Evolutionary conservation across 768 basidiomycete genomes (phyloP).

Genomic region (Tricholoma bakamatsutake): DNA sequence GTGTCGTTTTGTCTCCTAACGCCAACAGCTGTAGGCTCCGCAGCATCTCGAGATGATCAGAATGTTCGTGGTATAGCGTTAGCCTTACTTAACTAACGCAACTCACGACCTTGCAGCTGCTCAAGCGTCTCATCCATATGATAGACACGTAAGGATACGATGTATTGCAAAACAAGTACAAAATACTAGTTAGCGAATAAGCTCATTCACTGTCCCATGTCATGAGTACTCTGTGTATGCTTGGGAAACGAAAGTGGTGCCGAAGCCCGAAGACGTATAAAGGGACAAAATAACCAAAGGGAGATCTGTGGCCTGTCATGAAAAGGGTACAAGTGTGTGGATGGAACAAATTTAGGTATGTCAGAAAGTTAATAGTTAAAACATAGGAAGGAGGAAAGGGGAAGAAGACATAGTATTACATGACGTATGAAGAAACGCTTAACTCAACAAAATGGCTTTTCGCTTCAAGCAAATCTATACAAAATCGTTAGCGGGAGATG

Average conservation of each 20-base stretch:
- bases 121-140: background rate
- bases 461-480: background rate
- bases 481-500: background rate
- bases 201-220: slow-evolving; percentile 51
- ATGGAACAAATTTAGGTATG: background rate
- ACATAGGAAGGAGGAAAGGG: slow-evolving; percentile 15
- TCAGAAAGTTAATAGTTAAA: background rate
- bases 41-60: background rate
- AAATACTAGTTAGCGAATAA: slow-evolving; percentile 49
- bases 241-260: background rate
- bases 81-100: background rate
- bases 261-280: slow-evolving; percentile 1
- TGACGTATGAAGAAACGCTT: background rate
- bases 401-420: background rate
- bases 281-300: slow-evolving; percentile 3
- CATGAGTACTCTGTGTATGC: slow-evolving; percentile 11
- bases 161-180: slow-evolving; percentile 39
- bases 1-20: background rate
- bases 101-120: background rate
- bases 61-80: background rate
- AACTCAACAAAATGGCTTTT: background rate
- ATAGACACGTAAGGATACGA: slow-evolving; percentile 5
- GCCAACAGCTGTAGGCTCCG: background rate
- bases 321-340: background rate
- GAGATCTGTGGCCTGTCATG: background rate